Percentiles rank a stretch among this genome's conserved stretches.
Evolutionary conservation across 306 rosid genomes (phyloP).

Genomic region (Glycine soja): DNA sequence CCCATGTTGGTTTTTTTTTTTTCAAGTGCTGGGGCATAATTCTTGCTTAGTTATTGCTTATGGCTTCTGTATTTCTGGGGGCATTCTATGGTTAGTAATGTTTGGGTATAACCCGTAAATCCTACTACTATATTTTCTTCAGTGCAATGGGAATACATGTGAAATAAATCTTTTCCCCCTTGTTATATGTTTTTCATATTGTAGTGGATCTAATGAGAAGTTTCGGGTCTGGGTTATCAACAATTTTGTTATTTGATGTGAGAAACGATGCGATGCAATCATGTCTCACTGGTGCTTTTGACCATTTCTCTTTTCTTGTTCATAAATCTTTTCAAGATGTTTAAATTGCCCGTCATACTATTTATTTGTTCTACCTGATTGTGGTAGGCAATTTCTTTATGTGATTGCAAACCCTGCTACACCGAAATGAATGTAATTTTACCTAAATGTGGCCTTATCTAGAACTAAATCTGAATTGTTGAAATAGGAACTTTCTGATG

Average conservation of each 20-base stretch:
- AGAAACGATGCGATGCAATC: neutral
- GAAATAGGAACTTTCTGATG: conserved; percentile 4
- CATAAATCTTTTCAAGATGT: neutral
- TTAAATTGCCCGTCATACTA: neutral
- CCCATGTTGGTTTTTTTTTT: neutral
- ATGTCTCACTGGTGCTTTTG: conserved; percentile 1
- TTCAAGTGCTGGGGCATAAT: neutral
- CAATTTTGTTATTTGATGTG: too few species aligned
- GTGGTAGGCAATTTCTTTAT: neutral
- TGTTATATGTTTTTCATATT: neutral
- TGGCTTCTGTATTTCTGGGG: neutral
- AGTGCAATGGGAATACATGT: conserved; percentile 7
- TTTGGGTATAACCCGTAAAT: neutral
- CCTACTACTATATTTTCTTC: conserved; percentile 30
- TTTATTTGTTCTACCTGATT: neutral
- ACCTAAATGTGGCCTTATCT: neutral
- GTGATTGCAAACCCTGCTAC: conserved; percentile 14
- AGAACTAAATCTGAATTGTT: conserved; percentile 8
- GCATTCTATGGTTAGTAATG: conserved; percentile 19
- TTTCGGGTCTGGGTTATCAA: conserved; percentile 23
- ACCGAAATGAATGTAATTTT: conserved; percentile 22
- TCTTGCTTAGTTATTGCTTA: conserved; percentile 4
- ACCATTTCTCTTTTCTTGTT: neutral
- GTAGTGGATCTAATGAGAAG: neutral
- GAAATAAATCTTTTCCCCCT: too few species aligned